Conservation (phyloP, 768 basidiomycete genomes). For the Zangia roseola region DNA sequence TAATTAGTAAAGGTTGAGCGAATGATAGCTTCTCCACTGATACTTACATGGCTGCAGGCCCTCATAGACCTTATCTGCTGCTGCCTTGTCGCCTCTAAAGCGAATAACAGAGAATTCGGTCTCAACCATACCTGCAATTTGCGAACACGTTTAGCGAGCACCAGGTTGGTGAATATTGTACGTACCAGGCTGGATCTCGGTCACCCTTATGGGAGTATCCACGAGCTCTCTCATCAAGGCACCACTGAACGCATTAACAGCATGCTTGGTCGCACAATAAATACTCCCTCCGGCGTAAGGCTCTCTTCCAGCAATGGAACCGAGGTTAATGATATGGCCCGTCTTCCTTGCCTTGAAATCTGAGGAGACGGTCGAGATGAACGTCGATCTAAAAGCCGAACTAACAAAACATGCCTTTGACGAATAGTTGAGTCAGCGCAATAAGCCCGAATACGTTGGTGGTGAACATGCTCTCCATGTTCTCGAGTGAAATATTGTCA, state of each 20-base stretch:
- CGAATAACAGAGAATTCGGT: constrained; percentile 92
- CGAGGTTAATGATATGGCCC: constrained; percentile 93
- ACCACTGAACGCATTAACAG: constrained; percentile 83
- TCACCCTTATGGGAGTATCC: constrained; percentile 88
- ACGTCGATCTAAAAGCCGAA: neutral
- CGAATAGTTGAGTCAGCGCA: constrained; percentile 71
- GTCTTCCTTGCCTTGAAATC: constrained; percentile 76
- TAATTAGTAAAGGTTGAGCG: constrained; percentile 4
- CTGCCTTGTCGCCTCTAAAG: constrained; percentile 78
- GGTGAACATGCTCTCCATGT: constrained; percentile 81
- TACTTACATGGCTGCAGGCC: constrained; percentile 81
- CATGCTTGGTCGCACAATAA: constrained; percentile 90
- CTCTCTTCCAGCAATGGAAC: constrained; percentile 87
- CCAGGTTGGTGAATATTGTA: constrained; percentile 3
- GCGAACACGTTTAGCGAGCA: neutral
- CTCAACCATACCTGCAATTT: constrained; percentile 69
- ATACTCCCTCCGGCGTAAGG: constrained; percentile 89
- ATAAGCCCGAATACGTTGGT: constrained; percentile 87
- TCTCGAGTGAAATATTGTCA: constrained; percentile 73
- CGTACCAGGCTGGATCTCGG: constrained; percentile 90
- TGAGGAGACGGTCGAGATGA: constrained; percentile 28
- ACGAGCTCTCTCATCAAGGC: constrained; percentile 85
- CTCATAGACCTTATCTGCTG: constrained; percentile 88
- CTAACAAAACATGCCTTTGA: constrained; percentile 44
- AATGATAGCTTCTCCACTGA: neutral